phyloP scores from a whole-genome alignment of 208 protist genomes.

The Acanthamoeba sp. region DNA sequence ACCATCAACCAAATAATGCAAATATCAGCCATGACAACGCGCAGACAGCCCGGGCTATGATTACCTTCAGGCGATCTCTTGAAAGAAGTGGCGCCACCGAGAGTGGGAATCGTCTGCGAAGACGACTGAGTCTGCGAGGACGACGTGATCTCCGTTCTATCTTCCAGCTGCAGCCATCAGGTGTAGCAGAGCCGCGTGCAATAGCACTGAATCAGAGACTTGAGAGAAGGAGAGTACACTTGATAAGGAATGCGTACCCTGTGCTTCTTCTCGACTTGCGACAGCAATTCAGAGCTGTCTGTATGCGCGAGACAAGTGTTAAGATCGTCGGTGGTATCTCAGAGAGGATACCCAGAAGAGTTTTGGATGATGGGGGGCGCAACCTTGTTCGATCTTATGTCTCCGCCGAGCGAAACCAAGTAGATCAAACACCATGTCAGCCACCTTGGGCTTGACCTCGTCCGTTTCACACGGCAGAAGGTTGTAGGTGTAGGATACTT shows the following conservation, averaged over 20 bases:
- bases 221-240: too few relatives aligned
- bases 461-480: neutral
- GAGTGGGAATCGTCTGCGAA: neutral
- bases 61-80: too few relatives aligned
- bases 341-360: too few relatives aligned
- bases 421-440: conserved; percentile 69
- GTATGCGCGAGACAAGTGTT: neutral
- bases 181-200: too few relatives aligned
- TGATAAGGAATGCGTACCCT: too few relatives aligned
- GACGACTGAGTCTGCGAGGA: neutral
- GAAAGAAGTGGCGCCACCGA: neutral
- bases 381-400: neutral
- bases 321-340: too few relatives aligned
- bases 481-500: conserved; percentile 28
- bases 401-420: neutral
- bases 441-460: conserved; percentile 22
- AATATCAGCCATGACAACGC: too few relatives aligned
- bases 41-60: too few relatives aligned
- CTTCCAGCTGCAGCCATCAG: neutral
- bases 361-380: neutral
- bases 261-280: neutral
- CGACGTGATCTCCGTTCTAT: neutral
- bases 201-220: too few relatives aligned
- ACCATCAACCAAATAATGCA: too few relatives aligned
- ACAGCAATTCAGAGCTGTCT: conserved; percentile 16